phyloP scores from a whole-genome alignment of 176 grass and related monocot genomes.

The Musa troglodytarum region DNA sequence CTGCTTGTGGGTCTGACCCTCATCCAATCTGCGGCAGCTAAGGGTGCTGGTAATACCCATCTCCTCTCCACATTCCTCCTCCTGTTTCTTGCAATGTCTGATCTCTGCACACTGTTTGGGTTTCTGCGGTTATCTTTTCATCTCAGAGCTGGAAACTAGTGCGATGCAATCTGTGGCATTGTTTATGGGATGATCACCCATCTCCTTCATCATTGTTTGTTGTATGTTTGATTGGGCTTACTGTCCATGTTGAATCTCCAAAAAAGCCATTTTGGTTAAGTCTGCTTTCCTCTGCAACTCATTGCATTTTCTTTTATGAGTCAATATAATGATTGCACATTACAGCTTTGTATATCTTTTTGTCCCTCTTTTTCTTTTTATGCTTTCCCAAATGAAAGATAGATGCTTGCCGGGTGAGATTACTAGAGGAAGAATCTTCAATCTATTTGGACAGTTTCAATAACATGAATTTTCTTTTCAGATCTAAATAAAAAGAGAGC shows the following conservation, averaged over 20 bases:
- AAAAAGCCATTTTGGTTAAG: background rate
- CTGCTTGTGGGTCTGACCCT: conserved; percentile 66
- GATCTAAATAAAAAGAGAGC: no score
- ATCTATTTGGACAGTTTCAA: no score
- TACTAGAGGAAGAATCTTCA: no score
- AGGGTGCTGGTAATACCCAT: conserved; percentile 53
- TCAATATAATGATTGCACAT: background rate
- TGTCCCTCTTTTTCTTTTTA: background rate
- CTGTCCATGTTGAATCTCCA: background rate
- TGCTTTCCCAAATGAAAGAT: no score
- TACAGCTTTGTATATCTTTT: background rate
- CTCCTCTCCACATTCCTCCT: background rate
- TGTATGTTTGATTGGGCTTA: background rate
- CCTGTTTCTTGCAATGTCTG: background rate
- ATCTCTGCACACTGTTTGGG: background rate
- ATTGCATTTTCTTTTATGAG: background rate
- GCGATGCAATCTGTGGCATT: background rate
- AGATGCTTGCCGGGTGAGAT: no score
- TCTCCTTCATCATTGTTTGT: background rate
- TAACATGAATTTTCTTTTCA: no score
- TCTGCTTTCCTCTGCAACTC: background rate
- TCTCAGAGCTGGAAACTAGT: no score
- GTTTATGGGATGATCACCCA: background rate
- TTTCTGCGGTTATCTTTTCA: background rate
- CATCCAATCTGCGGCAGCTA: conserved; percentile 63